Conservation (phyloP, 2,329 filamentous ascomycete genomes). For the Colletotrichum somersetense region DNA sequence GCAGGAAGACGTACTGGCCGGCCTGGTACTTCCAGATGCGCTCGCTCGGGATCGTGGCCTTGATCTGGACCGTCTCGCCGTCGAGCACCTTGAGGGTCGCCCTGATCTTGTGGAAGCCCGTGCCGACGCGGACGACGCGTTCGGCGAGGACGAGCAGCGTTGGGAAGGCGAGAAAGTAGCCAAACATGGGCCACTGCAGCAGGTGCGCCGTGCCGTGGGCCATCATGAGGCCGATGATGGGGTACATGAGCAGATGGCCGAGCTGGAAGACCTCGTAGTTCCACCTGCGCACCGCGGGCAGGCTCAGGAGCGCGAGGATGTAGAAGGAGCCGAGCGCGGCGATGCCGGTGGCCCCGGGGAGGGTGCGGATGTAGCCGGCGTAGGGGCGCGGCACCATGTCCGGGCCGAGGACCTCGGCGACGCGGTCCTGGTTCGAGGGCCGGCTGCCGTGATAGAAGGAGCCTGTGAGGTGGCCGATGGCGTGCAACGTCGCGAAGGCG, state of each 20-base stretch:
- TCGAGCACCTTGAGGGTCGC: conserved; percentile 64
- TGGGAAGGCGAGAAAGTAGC: conserved; percentile 68
- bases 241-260: conserved; percentile 69
- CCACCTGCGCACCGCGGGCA: conserved; percentile 63
- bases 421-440: conserved; percentile 56
- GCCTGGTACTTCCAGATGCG: conserved; percentile 66
- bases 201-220: conserved; percentile 65
- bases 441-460: conserved; percentile 65
- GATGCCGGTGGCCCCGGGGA: conserved; percentile 65
- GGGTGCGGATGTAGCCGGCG: conserved; percentile 58
- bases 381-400: conserved; percentile 60
- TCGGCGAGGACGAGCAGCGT: conserved; percentile 64
- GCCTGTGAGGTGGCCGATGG: conserved; percentile 66
- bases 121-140: conserved; percentile 57
- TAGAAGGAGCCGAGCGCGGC: conserved; percentile 64
- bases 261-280: conserved; percentile 70
- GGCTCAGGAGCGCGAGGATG: conserved; percentile 60
- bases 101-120: conserved; percentile 62
- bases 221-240: conserved; percentile 67
- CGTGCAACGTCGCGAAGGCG: conserved; percentile 64
- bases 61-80: conserved; percentile 64
- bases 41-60: conserved; percentile 60
- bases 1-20: conserved; percentile 70
- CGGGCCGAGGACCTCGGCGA: conserved; percentile 59
- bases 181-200: conserved; percentile 68